Evolutionary conservation across 768 basidiomycete genomes (phyloP), one percentile per base, ranked within the genome.

Genomic region (Solioccasus polychromus): DNA sequence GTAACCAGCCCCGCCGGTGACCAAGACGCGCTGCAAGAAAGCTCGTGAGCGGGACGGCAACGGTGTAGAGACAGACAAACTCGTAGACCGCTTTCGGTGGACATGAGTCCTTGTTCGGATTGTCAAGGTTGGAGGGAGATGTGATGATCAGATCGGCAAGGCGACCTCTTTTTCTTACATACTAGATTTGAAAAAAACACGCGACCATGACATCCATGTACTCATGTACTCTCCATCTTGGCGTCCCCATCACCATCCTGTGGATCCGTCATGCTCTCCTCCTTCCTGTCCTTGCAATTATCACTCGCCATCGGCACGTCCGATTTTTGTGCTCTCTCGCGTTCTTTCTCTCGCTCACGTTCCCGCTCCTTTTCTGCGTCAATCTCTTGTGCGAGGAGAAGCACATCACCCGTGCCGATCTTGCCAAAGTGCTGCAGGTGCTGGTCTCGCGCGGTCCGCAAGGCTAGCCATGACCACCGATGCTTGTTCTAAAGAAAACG

Each of bases 1-100:
- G 70, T 94, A 94, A 28, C 92, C 92, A 47, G 90, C 87, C 44
- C 88, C 92, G 38, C 92, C 84, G 28, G 84, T 85, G 51, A 86
- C 80, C 50, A 86, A 66, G 29, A 86, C 80, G 35, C 74, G 76
- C 83, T 85, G 42, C 31, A 32, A 25, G n/a, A 45, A 36, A 41
- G 35, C 35, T 44, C 12, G 35, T 54, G 44, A 61, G 55, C 19
- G 35, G 20, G 42, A 42, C 18, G 18, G 22, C n/a, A 9, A 28
- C 3, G 18, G 22, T 18, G 11, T 19, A 51, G 42, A 50, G 36
- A 25, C 39, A 41, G 52, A 74, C 75, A 57, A 63, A 79, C 78
- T 69, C 74, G 75, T 51, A 80, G 72, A 43, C 68, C 54, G 29
- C 48, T 54, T 26, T 60, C 47, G 38, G 59, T 66, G 38, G 60